Evolutionary conservation across 2,329 filamentous ascomycete genomes (phyloP).

Genomic region (Fusarium sarcochroum): DNA sequence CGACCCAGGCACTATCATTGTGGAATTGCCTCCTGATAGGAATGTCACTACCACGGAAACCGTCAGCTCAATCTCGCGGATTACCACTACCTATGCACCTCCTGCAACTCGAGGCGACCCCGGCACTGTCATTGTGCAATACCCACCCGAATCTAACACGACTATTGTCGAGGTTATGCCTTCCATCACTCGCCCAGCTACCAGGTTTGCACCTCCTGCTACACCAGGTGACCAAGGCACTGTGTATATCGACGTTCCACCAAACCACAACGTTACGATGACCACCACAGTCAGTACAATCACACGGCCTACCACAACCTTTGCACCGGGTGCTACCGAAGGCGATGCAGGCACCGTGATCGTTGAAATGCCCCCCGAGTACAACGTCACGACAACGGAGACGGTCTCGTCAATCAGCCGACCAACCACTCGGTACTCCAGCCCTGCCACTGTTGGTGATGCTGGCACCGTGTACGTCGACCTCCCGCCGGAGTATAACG

Average conservation of each 20-base stretch:
- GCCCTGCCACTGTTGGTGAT: slow-evolving; percentile 17
- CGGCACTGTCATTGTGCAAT: slow-evolving; percentile 28
- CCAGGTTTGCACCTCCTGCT: slow-evolving; percentile 12
- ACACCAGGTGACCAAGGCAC: slow-evolving; percentile 25
- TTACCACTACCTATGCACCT: slow-evolving; percentile 12
- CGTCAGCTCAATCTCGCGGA: slow-evolving; percentile 5
- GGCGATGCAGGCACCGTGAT: slow-evolving; percentile 28
- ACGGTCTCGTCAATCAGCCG: slow-evolving; percentile 17
- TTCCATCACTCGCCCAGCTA: slow-evolving; percentile 23
- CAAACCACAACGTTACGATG: slow-evolving; percentile 27
- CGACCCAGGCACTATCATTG: slow-evolving; percentile 26
- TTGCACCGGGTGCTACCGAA: slow-evolving; percentile 16
- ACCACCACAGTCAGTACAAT: slow-evolving; percentile 29
- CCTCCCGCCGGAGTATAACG: slow-evolving; percentile 16
- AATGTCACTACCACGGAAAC: slow-evolving; percentile 25
- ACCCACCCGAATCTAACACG: slow-evolving; percentile 21
- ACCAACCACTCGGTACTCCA: slow-evolving; percentile 16
- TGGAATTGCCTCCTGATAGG: slow-evolving; percentile 25
- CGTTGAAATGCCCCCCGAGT: slow-evolving; percentile 23
- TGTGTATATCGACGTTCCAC: slow-evolving; percentile 27
- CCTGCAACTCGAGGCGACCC: slow-evolving; percentile 25
- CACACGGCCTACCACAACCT: slow-evolving; percentile 28
- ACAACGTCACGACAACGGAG: slow-evolving; percentile 26
- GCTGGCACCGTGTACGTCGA: slow-evolving; percentile 21
- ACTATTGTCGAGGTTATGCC: slow-evolving; percentile 22